These are phyloP conservation scores for Pyrenochaeta sp. DNA, from an alignment of 2,329 filamentous ascomycete species.

Conservation along the genomic window DNA sequence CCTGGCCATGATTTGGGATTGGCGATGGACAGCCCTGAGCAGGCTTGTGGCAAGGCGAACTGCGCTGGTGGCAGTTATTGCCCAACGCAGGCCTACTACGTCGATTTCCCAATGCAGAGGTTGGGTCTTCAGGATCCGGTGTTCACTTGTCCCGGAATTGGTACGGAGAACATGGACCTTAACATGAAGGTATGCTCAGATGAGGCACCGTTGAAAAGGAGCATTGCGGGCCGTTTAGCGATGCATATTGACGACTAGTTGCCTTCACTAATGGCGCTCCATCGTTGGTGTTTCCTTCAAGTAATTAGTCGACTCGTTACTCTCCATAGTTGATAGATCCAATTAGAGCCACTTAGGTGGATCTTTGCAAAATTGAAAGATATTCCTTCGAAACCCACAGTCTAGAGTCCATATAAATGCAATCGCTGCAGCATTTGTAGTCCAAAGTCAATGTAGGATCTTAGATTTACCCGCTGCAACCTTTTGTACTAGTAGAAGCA, in stretches of 20 bases:
- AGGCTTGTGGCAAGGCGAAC: slow-evolving; percentile 19
- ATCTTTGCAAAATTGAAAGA: neutral
- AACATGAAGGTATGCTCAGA: slow-evolving; percentile 34
- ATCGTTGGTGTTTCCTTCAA: neutral
- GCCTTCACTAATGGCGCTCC: neutral
- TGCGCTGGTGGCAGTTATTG: slow-evolving; percentile 34
- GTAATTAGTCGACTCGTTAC: neutral
- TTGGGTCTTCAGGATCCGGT: slow-evolving; percentile 34
- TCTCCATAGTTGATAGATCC: no score
- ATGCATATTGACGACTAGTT: slow-evolving; percentile 7
- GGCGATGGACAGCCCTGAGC: slow-evolving; percentile 22
- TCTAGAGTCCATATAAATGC: neutral
- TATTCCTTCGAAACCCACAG: neutral
- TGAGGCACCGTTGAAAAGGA: slow-evolving; percentile 29
- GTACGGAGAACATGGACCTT: slow-evolving; percentile 25
- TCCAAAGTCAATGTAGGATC: neutral
- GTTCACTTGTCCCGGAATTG: slow-evolving; percentile 27
- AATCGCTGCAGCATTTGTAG: neutral
- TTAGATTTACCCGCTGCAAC: neutral
- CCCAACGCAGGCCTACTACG: slow-evolving; percentile 36
- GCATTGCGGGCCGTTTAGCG: slow-evolving; percentile 31
- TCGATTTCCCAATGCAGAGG: slow-evolving; percentile 30
- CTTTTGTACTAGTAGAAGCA: neutral
- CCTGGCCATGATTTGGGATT: slow-evolving; percentile 34
- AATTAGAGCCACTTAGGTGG: neutral